Percentiles rank a stretch among this genome's conserved stretches.
These are phyloP conservation scores for Symbiodinium natans DNA, from an alignment of 73 alveolate species.

Conservation along the genomic window DNA sequence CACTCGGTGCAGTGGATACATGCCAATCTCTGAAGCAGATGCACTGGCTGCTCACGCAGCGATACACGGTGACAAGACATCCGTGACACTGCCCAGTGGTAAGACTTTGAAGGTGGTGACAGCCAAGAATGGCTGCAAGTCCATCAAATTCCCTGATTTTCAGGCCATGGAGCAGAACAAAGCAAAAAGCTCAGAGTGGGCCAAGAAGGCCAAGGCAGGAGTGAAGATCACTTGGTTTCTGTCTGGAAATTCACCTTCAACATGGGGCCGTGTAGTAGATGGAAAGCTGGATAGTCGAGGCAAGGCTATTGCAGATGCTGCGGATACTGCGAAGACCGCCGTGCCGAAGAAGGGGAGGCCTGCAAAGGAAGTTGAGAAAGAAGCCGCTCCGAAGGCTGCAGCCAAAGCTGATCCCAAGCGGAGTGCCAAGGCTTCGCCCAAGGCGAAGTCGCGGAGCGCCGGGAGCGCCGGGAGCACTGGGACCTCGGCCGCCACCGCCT, in stretches of 20 bases:
- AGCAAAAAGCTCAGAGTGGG: constrained; percentile 44
- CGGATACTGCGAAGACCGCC: not conserved
- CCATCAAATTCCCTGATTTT: constrained; percentile 44
- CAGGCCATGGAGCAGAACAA: constrained; percentile 88
- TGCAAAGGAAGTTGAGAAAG: not conserved
- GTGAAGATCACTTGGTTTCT: constrained; percentile 71
- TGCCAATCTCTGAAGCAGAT: constrained; percentile 49
- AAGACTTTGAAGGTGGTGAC: constrained; percentile 16
- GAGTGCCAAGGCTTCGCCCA: not conserved
- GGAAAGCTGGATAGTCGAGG: constrained; percentile 47
- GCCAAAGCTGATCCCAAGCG: constrained; percentile 67
- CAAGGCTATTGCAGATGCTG: constrained; percentile 43
- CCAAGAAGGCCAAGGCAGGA: constrained; percentile 64
- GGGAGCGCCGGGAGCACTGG: not conserved
- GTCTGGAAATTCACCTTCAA: constrained; percentile 21
- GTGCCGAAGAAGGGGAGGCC: not conserved
- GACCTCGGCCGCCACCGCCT: not conserved
- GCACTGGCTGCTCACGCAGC: constrained; percentile 81
- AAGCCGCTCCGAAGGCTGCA: constrained; percentile 20
- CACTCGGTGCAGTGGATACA: not conserved
- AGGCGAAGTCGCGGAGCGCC: not conserved
- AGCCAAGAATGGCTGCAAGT: constrained; percentile 60
- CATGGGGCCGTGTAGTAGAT: constrained; percentile 88
- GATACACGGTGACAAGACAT: constrained; percentile 18
- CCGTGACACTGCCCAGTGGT: constrained; percentile 10